Evolutionary conservation across 1,284 basidiomycete genomes (phyloP).

Genomic region (Apiotrichum mycotoxinovorans): DNA sequence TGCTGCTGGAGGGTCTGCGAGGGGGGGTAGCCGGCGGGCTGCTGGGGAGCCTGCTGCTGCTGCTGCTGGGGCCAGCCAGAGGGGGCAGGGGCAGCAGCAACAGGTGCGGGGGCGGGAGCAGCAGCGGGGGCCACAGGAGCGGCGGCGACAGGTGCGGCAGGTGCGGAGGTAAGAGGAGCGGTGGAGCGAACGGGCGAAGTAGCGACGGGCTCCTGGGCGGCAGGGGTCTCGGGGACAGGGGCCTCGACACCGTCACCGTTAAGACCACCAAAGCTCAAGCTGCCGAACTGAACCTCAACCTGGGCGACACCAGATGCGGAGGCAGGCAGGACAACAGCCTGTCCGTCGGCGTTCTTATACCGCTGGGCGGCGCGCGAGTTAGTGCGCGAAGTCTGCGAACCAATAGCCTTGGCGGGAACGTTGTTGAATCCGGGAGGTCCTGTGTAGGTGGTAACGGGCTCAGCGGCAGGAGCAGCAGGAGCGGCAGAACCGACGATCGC

Average conservation of each 20-base stretch:
- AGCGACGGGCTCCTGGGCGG: slow-evolving; percentile 24
- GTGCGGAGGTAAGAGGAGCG: slow-evolving; percentile 17
- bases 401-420: slow-evolving; percentile 28
- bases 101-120: slow-evolving; percentile 8
- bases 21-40: slow-evolving; percentile 29
- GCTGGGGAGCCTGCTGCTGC: slow-evolving; percentile 23
- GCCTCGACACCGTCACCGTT: slow-evolving; percentile 48
- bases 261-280: slow-evolving; percentile 49
- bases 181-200: slow-evolving; percentile 19
- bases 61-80: slow-evolving; percentile 12
- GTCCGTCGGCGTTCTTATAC: slow-evolving; percentile 48
- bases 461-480: slow-evolving; percentile 27
- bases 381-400: slow-evolving; percentile 37
- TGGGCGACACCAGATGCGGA: slow-evolving; percentile 33
- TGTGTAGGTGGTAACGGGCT: slow-evolving; percentile 46
- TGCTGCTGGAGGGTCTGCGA: slow-evolving; percentile 43
- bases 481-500: slow-evolving; percentile 39
- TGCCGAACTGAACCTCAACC: slow-evolving; percentile 51
- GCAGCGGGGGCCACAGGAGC: slow-evolving; percentile 16
- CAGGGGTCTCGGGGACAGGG: slow-evolving; percentile 26
- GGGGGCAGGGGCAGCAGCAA: slow-evolving; percentile 7
- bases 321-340: slow-evolving; percentile 49
- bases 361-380: slow-evolving; percentile 46
- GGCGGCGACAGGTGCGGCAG: slow-evolving; percentile 20
- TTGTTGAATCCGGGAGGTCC: slow-evolving; percentile 51